Evolutionary conservation across 2,329 filamentous ascomycete genomes (phyloP), one percentile per base, ranked within the genome.

Genomic region (Fusarium compactum): DNA sequence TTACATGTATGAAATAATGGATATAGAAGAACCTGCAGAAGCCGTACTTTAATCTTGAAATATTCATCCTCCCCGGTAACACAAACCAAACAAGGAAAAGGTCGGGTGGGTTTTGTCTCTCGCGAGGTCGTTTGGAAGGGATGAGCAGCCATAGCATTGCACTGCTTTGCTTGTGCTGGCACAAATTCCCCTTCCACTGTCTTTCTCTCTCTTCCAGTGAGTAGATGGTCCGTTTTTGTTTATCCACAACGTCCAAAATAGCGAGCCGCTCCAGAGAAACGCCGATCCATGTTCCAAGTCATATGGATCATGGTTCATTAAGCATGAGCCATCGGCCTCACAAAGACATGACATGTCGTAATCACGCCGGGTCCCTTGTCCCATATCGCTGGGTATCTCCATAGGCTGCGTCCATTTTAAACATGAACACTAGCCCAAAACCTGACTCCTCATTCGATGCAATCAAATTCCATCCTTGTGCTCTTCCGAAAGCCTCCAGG

Each of bases 381-480:
- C 67, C 57, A 65, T 66, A 58, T 70, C 62, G 61, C 62, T 69
- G 63, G 62, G 63, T 69, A 74, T 73, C 60, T 63, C 69, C 68
- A 46, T 71, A 62, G 65, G 68, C 60, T 62, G 66, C 70, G 51
- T 69, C 64, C 63, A 67, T 70, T 68, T 67, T 68, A 72, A 72
- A 65, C 68, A 58, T 58, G 63, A 71, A 73, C 72, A 67, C 72
- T 72, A 77, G 75, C 74, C 65, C 74, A 79, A 75, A 80, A 77
- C 74, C 77, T 76, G 77, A 80, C 79, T 81, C 80, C 76, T 53
- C 77, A 64, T 78, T 77, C 78, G 71, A 80, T 82, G 80, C 80
- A 79, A 73, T 76, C 72, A 76, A 69, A 45, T 70, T 65, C 72
- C 27, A 67, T 70, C 62, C 61, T 63, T 52, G 53, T 59, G 62